Evolutionary conservation across 805 yeast species (phyloP).

Genomic region (Diddensiella santjacobensis): DNA sequence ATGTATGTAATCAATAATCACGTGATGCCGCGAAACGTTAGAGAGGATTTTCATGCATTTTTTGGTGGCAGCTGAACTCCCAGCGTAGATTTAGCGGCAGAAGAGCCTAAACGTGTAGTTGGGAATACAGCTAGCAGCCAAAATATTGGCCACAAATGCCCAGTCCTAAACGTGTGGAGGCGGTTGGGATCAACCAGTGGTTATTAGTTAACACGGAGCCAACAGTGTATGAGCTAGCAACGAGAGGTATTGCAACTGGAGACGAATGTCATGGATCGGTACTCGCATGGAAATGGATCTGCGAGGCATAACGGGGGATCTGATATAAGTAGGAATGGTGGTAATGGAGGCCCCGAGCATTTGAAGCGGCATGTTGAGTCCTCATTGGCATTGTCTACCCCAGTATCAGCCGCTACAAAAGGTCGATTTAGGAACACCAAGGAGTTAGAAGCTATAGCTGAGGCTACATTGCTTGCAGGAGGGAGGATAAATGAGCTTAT

Average conservation of each 20-base stretch:
- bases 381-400: neutral
- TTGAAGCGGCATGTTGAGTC: neutral
- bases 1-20: no score
- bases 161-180: no score
- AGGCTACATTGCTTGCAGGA: slow-evolving; percentile 13
- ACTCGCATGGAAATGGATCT: neutral
- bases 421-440: slow-evolving; percentile 7
- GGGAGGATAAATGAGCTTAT: slow-evolving; percentile 21
- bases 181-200: no score
- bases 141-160: no score
- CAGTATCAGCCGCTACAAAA: neutral
- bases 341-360: neutral
- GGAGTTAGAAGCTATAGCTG: slow-evolving; percentile 20
- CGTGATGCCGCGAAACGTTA: no score
- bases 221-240: no score
- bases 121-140: no score
- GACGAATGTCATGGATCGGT: neutral
- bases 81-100: no score
- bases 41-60: no score
- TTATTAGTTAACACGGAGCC: no score
- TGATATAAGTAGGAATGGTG: neutral
- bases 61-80: no score
- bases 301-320: neutral
- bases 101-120: no score
- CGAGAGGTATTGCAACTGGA: neutral